Evolutionary conservation across 2,329 filamentous ascomycete species (phyloP).

Genomic region (Periglandula ipomoeae): DNA sequence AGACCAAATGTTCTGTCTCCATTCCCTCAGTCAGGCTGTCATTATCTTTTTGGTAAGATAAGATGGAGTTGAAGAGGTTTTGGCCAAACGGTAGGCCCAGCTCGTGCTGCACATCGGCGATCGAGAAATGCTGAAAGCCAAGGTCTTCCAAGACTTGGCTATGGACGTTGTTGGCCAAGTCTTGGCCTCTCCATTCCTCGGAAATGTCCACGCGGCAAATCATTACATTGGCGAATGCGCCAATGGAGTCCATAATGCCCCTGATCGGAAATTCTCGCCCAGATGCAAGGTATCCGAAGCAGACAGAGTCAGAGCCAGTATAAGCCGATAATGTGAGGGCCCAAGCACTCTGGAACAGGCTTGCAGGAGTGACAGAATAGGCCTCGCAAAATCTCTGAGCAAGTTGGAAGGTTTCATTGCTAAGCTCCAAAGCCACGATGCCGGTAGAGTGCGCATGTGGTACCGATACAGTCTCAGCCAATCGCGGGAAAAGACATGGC

Average conservation of each 20-base stretch:
- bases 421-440: not conserved
- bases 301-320: constrained; percentile 7
- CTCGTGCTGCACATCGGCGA: constrained; percentile 34
- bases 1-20: not conserved
- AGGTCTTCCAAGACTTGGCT: constrained; percentile 35
- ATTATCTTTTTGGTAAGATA: constrained; percentile 20
- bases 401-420: not conserved
- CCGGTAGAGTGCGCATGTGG: not conserved
- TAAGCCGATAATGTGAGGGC: constrained; percentile 10
- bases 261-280: constrained; percentile 8
- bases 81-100: constrained; percentile 12
- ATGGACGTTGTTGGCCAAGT: constrained; percentile 21
- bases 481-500: constrained; percentile 7
- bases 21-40: not conserved
- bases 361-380: constrained; percentile 5
- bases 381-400: constrained; percentile 3
- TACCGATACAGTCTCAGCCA: not conserved
- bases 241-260: constrained; percentile 5
- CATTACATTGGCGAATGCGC: constrained; percentile 10
- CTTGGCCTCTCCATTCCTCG: not conserved
- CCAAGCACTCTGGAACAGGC: constrained; percentile 9
- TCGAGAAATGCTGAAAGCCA: constrained; percentile 38
- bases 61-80: constrained; percentile 22
- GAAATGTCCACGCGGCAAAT: constrained; percentile 16
- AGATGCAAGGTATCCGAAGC: constrained; percentile 9